Evolutionary conservation across 2,329 filamentous ascomycete species (phyloP), one percentile per base, ranked within the genome.

Genomic region (Aspergillus sojae): DNA sequence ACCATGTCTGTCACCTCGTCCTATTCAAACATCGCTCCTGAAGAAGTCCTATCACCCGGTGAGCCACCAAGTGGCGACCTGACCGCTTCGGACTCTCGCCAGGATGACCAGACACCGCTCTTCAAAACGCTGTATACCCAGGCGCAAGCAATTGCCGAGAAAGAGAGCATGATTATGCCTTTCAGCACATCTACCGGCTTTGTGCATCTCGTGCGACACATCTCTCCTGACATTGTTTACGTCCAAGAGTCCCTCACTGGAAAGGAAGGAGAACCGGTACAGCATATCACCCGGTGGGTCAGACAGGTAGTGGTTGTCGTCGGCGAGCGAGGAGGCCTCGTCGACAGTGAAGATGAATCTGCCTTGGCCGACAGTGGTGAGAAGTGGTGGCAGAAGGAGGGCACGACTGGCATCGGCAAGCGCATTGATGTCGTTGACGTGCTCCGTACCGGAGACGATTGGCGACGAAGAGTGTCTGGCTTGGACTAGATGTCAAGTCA

Each of bases 371-470:
- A 75, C 30, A 74, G 75, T 41, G 73, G 72, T 30, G 79, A 81
- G 61, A 77, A 72, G 62, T 81, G 78, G 79, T 93, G 88, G 65
- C 90, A 91, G 77, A 86, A 86, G 60, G 88, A 93, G 62, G 91
- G 93, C 52, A 87, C 92, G 63, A 93, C 96, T 28, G 94, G 94
- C 2, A 84, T 94, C 62, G 94, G 94, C 19, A 91, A 95, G 74
- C 92, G 93, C 4, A 89, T 97, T 32, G 89, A 96, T 45, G 89
- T 98, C 21, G 93, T 97, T 3, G 94, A 98, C 76, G 91, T 89
- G 36, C 84, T 89, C 67, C 85, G 92, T 57, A 86, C 96, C 21
- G 89, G 90, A 58, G 94, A 97, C 71, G 94, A 98, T 78, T 98
- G 93, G 91, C 85, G 85, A 66, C 88, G 91, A 74, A 85, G 94